A percentile compares a stretch with the other conserved stretches of the same genome.
phyloP scores from a whole-genome alignment of 192 early-diverging fungal genomes.

The Coemansia sp. region DNA sequence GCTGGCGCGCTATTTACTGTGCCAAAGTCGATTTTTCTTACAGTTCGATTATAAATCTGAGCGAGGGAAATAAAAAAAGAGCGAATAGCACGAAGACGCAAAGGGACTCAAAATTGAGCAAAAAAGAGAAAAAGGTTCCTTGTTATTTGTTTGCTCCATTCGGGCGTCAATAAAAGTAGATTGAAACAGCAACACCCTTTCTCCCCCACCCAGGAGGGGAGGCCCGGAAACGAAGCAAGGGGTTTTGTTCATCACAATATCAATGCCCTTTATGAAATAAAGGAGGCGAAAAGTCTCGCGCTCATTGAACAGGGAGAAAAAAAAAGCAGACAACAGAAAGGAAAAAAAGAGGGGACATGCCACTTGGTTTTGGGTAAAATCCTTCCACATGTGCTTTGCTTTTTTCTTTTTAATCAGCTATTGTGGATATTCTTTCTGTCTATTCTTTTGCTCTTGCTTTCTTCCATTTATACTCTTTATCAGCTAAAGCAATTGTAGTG shows the following conservation, averaged over 20 bases:
- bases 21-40: no score
- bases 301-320: background rate
- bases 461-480: constrained; percentile 8
- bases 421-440: background rate
- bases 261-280: background rate
- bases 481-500: background rate
- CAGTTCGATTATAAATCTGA: no score
- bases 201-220: no score
- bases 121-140: no score
- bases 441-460: background rate
- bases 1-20: no score
- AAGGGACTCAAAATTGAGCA: no score
- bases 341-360: background rate
- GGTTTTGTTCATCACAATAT: background rate
- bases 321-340: background rate
- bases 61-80: background rate
- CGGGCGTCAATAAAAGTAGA: no score
- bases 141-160: no score
- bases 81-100: no score
- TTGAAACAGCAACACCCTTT: no score
- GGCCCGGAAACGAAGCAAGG: constrained; percentile 1
- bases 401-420: constrained; percentile 5
- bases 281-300: background rate
- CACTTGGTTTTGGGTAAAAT: constrained; percentile 2
- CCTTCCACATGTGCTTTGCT: constrained; percentile 15